Conservation (phyloP, 208 protist species). For the Novymonas esmeraldas region DNA sequence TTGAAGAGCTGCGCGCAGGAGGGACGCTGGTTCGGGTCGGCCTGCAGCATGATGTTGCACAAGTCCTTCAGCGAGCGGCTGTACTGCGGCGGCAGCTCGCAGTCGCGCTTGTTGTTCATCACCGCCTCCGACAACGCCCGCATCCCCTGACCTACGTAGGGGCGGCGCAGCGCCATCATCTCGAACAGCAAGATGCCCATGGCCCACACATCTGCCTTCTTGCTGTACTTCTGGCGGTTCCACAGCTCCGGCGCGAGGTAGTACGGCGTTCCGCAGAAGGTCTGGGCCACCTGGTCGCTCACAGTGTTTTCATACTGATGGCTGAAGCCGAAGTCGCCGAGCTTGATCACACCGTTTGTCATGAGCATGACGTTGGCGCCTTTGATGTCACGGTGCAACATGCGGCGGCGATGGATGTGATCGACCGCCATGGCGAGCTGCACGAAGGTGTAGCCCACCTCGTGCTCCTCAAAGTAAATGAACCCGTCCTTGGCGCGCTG, state of each 20-base stretch:
- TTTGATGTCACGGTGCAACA: slow-evolving; percentile 91
- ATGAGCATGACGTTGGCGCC: slow-evolving; percentile 87
- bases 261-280: slow-evolving; percentile 91
- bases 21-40: slow-evolving; percentile 50
- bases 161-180: slow-evolving; percentile 76
- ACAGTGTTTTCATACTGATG: slow-evolving; percentile 84
- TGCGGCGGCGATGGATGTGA: slow-evolving; percentile 84
- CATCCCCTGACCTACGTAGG: slow-evolving; percentile 80
- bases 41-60: slow-evolving; percentile 65
- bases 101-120: slow-evolving; percentile 66
- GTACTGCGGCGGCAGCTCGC: slow-evolving; percentile 61
- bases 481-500: slow-evolving; percentile 46
- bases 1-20: slow-evolving; percentile 55
- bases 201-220: slow-evolving; percentile 93
- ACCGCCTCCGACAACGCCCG: slow-evolving; percentile 58
- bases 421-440: slow-evolving; percentile 83
- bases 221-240: slow-evolving; percentile 88
- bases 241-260: slow-evolving; percentile 94
- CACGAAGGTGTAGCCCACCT: slow-evolving; percentile 82
- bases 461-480: slow-evolving; percentile 80
- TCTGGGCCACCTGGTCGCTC: slow-evolving; percentile 73
- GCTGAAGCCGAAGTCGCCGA: slow-evolving; percentile 87
- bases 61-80: slow-evolving; percentile 59
- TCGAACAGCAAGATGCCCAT: slow-evolving; percentile 87
- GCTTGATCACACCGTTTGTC: slow-evolving; percentile 80